Evolutionary conservation across 148 eudicot genomes (phyloP).

Genomic region (Rhododendron kiyosumense): DNA sequence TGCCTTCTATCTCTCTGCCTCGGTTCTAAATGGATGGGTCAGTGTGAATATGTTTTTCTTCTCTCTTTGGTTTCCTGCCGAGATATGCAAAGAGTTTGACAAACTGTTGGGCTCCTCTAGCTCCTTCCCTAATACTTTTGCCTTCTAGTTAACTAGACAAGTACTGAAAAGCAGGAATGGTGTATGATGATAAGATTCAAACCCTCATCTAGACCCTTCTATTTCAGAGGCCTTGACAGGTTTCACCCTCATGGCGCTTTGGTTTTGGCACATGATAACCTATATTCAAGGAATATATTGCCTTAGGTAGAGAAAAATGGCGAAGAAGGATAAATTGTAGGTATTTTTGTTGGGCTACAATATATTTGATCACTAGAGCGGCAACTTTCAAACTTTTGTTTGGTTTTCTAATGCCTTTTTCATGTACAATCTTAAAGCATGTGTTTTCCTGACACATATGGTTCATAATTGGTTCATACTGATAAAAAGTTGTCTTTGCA

Average conservation of each 20-base stretch:
- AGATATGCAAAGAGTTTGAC: neutral
- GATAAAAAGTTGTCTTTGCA: neutral
- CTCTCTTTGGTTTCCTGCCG: neutral
- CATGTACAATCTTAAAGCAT: neutral
- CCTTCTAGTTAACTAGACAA: neutral
- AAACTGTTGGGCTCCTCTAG: neutral
- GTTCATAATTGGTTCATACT: neutral
- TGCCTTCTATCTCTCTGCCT: neutral
- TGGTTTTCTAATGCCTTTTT: conserved; percentile 5
- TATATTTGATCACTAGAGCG: neutral
- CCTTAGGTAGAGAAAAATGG: neutral
- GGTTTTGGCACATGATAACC: neutral
- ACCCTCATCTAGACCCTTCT: neutral
- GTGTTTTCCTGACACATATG: neutral
- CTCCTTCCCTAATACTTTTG: neutral
- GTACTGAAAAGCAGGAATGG: neutral
- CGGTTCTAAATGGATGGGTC: neutral
- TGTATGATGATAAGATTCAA: neutral
- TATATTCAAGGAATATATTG: neutral
- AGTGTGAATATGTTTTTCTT: neutral
- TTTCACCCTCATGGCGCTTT: neutral
- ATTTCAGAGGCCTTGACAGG: neutral
- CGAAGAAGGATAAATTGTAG: neutral
- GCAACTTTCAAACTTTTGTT: neutral
- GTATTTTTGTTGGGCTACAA: neutral